phyloP scores from a whole-genome alignment of 495 filamentous ascomycete species.

The Tuber aestivum region DNA sequence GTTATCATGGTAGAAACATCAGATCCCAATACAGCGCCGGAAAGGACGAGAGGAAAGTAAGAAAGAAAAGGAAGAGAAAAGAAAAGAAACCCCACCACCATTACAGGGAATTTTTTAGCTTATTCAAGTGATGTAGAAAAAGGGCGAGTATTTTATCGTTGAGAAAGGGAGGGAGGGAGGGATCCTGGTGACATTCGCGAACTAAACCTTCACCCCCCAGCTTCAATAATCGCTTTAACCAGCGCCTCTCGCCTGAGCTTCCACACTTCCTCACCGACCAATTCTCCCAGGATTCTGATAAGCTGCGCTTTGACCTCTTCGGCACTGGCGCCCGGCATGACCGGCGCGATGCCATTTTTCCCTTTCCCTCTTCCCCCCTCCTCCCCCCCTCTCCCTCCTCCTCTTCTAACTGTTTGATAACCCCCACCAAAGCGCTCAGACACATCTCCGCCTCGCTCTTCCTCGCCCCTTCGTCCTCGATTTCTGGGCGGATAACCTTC shows the following conservation, averaged over 20 bases:
- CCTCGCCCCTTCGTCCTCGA: slow-evolving; percentile 50
- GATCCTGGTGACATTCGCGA: background rate
- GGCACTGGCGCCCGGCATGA: background rate
- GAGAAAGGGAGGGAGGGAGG: background rate
- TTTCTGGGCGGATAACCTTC: slow-evolving; percentile 52
- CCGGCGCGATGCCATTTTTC: background rate
- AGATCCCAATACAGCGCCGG: background rate
- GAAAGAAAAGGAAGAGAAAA: background rate
- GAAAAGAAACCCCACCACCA: background rate
- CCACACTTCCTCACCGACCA: slow-evolving; percentile 40
- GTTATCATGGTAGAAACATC: background rate
- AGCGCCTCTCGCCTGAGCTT: slow-evolving; percentile 16
- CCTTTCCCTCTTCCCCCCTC: slow-evolving; percentile 17
- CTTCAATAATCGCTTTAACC: slow-evolving; percentile 31
- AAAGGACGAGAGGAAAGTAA: background rate
- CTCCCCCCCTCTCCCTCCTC: slow-evolving; percentile 16
- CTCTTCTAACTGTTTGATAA: slow-evolving; percentile 47
- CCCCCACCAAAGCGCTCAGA: slow-evolving; percentile 56
- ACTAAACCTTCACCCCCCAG: slow-evolving; percentile 12
- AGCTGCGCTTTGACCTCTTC: slow-evolving; percentile 10
- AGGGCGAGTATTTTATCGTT: background rate
- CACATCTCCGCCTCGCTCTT: slow-evolving; percentile 59
- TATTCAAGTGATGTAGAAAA: background rate
- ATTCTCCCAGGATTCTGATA: slow-evolving; percentile 30
- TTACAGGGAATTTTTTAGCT: background rate